Evolutionary conservation across 352 stramenopile species (phyloP).

Genomic region (Phytophthora meadii): DNA sequence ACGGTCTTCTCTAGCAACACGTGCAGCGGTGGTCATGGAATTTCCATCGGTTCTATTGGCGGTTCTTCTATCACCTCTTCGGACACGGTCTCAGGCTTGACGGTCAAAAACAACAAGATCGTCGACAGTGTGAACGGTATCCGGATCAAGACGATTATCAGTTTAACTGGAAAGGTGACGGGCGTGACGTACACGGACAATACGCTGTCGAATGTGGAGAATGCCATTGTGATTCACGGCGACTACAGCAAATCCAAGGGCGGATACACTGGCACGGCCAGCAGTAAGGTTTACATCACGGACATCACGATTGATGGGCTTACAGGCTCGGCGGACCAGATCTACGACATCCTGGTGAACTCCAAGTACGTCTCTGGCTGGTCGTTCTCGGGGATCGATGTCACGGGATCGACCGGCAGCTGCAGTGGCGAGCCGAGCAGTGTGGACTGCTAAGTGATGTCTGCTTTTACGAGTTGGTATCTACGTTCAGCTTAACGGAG

Average conservation of each 20-base stretch:
- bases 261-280: neutral
- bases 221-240: neutral
- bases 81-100: neutral
- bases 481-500: too few relatives aligned
- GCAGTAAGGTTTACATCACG: slow-evolving; percentile 1
- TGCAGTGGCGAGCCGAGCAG: slow-evolving; percentile 30
- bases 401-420: slow-evolving; percentile 7
- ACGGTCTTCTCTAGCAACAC: slow-evolving; percentile 18
- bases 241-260: slow-evolving; percentile 7
- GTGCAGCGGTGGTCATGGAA: neutral
- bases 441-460: slow-evolving; percentile 20
- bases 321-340: slow-evolving; percentile 18
- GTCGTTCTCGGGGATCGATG: neutral
- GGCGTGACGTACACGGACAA: neutral
- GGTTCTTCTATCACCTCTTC: slow-evolving; percentile 13
- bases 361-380: slow-evolving; percentile 21
- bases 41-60: neutral
- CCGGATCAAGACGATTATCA: neutral
- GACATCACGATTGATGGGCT: slow-evolving; percentile 20
- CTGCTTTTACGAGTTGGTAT: too few relatives aligned
- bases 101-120: neutral
- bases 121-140: neutral
- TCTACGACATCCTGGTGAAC: slow-evolving; percentile 36
- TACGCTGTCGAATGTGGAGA: neutral
- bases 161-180: neutral